Evolutionary conservation across 257 asterid genomes (phyloP), one percentile per base, ranked within the genome.

Genomic region (Primulina tabacum): DNA sequence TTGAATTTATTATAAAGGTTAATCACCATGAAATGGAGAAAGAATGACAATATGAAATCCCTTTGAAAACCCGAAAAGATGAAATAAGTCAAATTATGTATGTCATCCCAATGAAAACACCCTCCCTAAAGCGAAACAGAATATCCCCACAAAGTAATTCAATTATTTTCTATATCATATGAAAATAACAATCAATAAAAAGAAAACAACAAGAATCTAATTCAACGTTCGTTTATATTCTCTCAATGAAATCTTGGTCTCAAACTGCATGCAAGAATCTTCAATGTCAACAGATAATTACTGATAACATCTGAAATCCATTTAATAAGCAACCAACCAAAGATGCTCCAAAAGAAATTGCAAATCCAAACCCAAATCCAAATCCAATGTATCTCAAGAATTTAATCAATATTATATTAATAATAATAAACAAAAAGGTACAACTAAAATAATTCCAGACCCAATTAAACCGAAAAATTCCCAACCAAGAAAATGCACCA

Each of bases 301-400:
- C 70, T 63, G 65, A 62, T 73, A 58, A 21, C 29, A 73, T 47
- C 68, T 53, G 67, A 72, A 21, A 76, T 62, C 52, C 52, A 65
- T 26, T 28, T 6, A 79, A 37, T 65, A 43, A 60, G 35, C 11
- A 66, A 32, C 5, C 12, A 66, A 32, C 3, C 12, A 40, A 17
- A 77, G 43, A 63, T 50, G 20, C 57, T 16, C 57, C 20, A 16
- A 47, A 47, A 50, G 20, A 50, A 50, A 8, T 50, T 5, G 56
- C 21, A 16, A 50, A 43, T 43, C 53, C 53, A 43, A 43, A 12
- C 53, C 53, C 53, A 43, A 16, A 50, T 50, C 53, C 53, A 43
- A 16, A 50, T 50, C 57, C 57, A 50, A 50, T 50, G 57, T 21
- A 50, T 50, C 32, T 35, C 14, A 9, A 12, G 7, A 12, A 9